Conservation (phyloP, 2,329 filamentous ascomycete species). For the Sporothrix euskadiensis region DNA sequence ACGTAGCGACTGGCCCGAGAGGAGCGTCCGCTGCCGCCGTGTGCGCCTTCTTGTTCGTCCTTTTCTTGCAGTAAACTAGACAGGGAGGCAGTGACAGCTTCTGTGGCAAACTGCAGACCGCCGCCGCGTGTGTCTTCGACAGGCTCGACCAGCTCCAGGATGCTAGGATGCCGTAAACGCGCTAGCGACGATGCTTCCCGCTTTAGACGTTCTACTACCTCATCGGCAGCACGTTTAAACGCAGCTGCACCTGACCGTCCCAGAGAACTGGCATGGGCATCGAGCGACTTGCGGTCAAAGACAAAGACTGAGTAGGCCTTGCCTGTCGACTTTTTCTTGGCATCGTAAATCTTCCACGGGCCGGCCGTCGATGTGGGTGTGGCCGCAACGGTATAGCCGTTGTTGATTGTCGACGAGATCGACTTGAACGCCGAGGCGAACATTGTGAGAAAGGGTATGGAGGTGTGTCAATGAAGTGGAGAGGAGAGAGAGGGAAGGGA, state of each 20-base stretch:
- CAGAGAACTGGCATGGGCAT: slow-evolving; percentile 63
- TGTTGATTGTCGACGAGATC: slow-evolving; percentile 80
- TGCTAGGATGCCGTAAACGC: slow-evolving; percentile 82
- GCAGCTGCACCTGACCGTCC: slow-evolving; percentile 64
- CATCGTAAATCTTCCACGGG: slow-evolving; percentile 97
- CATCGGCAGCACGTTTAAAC: slow-evolving; percentile 79
- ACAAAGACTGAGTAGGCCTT: slow-evolving; percentile 90
- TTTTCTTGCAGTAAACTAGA: slow-evolving; percentile 81
- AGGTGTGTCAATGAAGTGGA: neutral
- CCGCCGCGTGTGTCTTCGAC: slow-evolving; percentile 92
- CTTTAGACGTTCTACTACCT: slow-evolving; percentile 86
- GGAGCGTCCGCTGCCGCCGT: slow-evolving; percentile 57
- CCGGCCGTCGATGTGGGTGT: slow-evolving; percentile 78
- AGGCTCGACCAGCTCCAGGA: slow-evolving; percentile 90
- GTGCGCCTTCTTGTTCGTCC: slow-evolving; percentile 71
- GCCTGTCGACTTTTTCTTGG: slow-evolving; percentile 92
- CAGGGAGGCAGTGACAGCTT: slow-evolving; percentile 86
- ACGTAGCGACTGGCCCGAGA: slow-evolving; percentile 72
- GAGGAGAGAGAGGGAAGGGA: neutral
- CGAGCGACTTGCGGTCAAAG: slow-evolving; percentile 86
- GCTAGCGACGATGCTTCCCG: slow-evolving; percentile 89
- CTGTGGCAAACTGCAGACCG: slow-evolving; percentile 92
- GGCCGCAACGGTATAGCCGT: slow-evolving; percentile 82
- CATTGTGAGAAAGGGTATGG: slow-evolving; percentile 56
- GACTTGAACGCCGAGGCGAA: slow-evolving; percentile 93